phyloP scores from a whole-genome alignment of 805 yeast genomes.

The Torulaspora quercuum region DNA sequence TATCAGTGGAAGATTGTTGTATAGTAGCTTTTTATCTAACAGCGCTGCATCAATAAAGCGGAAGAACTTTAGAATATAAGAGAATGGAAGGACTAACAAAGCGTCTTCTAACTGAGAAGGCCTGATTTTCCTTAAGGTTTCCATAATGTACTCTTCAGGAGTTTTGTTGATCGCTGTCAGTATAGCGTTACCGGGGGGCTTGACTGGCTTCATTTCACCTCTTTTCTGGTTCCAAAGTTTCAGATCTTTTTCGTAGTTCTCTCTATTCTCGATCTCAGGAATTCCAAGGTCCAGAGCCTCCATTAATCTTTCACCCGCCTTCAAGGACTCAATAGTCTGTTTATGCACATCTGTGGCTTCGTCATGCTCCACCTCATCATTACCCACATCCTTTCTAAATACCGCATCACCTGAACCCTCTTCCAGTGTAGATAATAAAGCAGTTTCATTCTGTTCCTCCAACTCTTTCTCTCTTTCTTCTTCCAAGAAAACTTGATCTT shows the following conservation, averaged over 20 bases:
- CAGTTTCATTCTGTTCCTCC: conserved; percentile 88
- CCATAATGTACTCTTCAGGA: conserved; percentile 78
- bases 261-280: conserved; percentile 59
- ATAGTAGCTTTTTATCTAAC: conserved; percentile 43
- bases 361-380: conserved; percentile 44
- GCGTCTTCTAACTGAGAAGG: conserved; percentile 92
- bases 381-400: conserved; percentile 38
- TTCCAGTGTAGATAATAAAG: conserved; percentile 68
- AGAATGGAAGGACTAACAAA: conserved; percentile 82
- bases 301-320: conserved; percentile 89
- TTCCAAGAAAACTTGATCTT: conserved; percentile 92
- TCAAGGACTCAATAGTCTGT: conserved; percentile 86
- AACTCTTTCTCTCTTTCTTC: conserved; percentile 95
- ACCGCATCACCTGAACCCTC: conserved; percentile 46
- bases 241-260: conserved; percentile 47
- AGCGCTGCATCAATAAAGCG: conserved; percentile 77
- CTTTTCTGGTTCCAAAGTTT: conserved; percentile 43
- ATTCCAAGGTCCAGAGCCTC: conserved; percentile 86
- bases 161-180: conserved; percentile 64
- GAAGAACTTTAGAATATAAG: conserved; percentile 68
- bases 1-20: conserved; percentile 56
- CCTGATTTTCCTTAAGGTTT: conserved; percentile 63
- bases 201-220: conserved; percentile 46
- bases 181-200: conserved; percentile 68
- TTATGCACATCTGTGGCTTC: conserved; percentile 65